These are phyloP conservation scores for Chamaenerion angustifolium DNA, from an alignment of 345 rosid genomes.

Conservation along the genomic window DNA sequence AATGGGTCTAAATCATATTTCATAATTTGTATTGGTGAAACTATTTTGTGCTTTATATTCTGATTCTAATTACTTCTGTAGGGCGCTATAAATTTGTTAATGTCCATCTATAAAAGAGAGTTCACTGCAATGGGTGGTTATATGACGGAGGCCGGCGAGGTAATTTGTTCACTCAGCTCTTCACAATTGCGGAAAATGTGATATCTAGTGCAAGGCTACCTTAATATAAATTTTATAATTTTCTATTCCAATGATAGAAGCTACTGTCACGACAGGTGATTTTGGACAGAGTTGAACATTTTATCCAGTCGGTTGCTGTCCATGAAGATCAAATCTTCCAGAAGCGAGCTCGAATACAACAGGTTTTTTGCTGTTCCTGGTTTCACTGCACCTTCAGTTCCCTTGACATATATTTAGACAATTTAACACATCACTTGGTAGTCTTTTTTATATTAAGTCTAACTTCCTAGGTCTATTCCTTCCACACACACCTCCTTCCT, in stretches of 20 bases:
- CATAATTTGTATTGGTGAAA: not conserved
- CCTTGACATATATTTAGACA: not conserved
- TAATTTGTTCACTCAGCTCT: constrained; percentile 13
- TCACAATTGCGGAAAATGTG: not conserved
- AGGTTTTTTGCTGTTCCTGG: constrained; percentile 22
- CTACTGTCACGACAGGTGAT: constrained; percentile 31
- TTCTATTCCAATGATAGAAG: no score
- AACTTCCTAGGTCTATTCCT: not conserved
- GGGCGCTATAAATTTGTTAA: constrained; percentile 94
- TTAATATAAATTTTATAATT: no score
- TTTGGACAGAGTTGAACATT: constrained; percentile 78
- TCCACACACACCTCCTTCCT: no score
- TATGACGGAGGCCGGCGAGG: constrained; percentile 98
- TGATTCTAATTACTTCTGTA: constrained; percentile 22
- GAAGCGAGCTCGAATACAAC: constrained; percentile 83
- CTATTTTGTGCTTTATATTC: not conserved
- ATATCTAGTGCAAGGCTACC: not conserved
- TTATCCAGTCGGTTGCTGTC: constrained; percentile 70
- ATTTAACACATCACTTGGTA: not conserved
- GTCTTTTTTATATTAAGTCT: not conserved
- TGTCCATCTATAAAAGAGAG: constrained; percentile 83
- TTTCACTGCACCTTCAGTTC: not conserved
- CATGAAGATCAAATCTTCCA: constrained; percentile 93
- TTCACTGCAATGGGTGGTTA: constrained; percentile 91
- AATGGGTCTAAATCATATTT: no score